Evolutionary conservation across 2,329 filamentous ascomycete species (phyloP), one percentile per base, ranked within the genome.

Genomic region (Cladophialophora carrionii): DNA sequence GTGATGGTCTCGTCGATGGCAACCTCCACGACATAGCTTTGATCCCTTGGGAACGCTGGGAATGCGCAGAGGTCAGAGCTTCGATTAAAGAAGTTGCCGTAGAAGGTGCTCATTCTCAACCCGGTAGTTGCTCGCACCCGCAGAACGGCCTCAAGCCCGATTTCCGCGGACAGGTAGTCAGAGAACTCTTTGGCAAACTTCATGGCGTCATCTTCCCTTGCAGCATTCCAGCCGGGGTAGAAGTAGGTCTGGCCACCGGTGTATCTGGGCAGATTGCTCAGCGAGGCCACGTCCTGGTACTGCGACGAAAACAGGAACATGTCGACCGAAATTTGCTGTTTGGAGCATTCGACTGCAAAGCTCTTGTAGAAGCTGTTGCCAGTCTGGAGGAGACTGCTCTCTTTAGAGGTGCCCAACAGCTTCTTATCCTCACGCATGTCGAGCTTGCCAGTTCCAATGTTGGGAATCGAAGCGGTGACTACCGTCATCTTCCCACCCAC

Each of bases 41-140:
- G 95, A 74, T 99, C 95, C 75, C 95, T 89, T 34, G 95, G 95
- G 83, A 99, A 98, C 0, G 95, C 93, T 1, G 95, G 95, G 84
- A 99, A 99, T 12, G 95, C 95, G 77, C 95, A 98, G 34, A 99
- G 87, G 80, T 99, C 95, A 17, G 93, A 97, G 76, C 92, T 96
- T 72, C 95, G 87, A 82, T 98, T 99, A 84, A 99, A 99, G 80
- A 99, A 99, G 81, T 99, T 99, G 71, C 95, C 95, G 78, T 98
- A 99, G 80, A 99, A 99, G 1, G 94, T 93, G 80, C 89, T 96
- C 90, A 98, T 98, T 61, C 95, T 88, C 65, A 99, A 81, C 59
- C 95, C 95, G 26, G 93, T 98, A 1, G 93, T 97, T 20, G 95
- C 95, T 71, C 95, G 89, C 46, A 99, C 95, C 76, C 95, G 90